Evolutionary conservation across 78 protist species (phyloP).

Genomic region (Pelomyxa schiedti): DNA sequence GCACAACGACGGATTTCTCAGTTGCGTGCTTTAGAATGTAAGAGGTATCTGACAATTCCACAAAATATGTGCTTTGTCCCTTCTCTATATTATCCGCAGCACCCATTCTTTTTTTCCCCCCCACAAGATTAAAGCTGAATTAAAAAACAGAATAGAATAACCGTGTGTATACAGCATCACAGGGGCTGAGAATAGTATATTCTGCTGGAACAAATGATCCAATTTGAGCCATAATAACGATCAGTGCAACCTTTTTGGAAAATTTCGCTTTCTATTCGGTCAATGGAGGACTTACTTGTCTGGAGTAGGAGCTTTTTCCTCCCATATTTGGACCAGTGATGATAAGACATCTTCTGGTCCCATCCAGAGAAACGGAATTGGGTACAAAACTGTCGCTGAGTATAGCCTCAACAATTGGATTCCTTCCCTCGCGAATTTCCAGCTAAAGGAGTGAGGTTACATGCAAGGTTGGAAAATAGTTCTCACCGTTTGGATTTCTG

Average conservation of each 20-base stretch:
- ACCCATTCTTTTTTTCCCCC: conserved; percentile 88
- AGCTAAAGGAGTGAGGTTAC: neutral
- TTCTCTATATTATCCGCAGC: conserved; percentile 58
- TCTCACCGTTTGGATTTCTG: neutral
- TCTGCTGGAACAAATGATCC: conserved; percentile 89
- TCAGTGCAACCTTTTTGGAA: conserved; percentile 16
- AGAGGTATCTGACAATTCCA: conserved; percentile 77
- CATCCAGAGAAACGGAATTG: conserved; percentile 12
- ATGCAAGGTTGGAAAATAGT: neutral
- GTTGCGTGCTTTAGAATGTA: conserved; percentile 52
- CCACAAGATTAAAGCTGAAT: neutral
- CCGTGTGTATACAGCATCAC: conserved; percentile 73
- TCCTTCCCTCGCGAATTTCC: conserved; percentile 34
- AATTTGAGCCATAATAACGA: conserved; percentile 76
- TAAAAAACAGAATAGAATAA: too few relatives aligned
- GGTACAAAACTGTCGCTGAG: conserved; percentile 16
- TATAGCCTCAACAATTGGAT: conserved; percentile 36
- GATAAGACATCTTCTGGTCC: conserved; percentile 10
- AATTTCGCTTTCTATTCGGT: neutral
- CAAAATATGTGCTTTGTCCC: conserved; percentile 75
- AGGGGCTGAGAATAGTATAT: neutral
- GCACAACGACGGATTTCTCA: conserved; percentile 56
- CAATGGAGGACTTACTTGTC: too few relatives aligned
- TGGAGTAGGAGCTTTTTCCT: conserved; percentile 61
- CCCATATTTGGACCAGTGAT: conserved; percentile 93